Base-by-base conservation (phyloP, 768 basidiomycete species). In the Leccinum rimulosum region DNA sequence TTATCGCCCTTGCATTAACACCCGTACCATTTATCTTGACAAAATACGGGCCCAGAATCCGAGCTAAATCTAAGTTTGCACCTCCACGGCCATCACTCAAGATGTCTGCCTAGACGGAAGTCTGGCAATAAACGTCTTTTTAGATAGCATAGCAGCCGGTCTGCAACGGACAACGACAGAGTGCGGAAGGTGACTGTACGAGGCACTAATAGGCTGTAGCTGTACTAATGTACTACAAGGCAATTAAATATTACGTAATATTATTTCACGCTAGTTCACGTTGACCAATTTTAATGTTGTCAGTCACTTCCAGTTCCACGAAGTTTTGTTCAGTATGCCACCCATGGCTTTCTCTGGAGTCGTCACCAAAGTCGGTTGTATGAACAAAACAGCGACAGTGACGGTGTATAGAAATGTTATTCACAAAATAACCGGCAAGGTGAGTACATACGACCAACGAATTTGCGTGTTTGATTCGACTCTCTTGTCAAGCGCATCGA, bases 321-420 rank as follows among this genome's bases (percentile, higher is more conserved):
- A 19, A 49, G 17, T 38, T 11, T 27, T 28, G 15, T 45, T 45
- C 67, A 71, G 62, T 8, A 92, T 92, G 90, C 87, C 89, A 36
- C 90, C 91, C 28, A 86, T 92, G 84, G 75, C 85, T 15, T 82
- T 93, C 63, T 79, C 79, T 25, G 91, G 91, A 17, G 66, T 85
- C 40, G 92, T 93, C 19, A 88, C 89, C 33, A 93, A 90, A 72
- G 87, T 83, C 22, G 91, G 92, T 9, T 83, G 79, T 64, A 93
- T 93, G 91, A 79, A 85, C 56, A 93, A 92, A 70, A 93, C 91
- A 0, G 91, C 82, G 14, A 93, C 92, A 0, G 91, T 93, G 51
- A 86, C 88, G 1, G 90, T 93, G 8, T 85, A 87, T 25, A 82
- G 91, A 57, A 84, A 80, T 77, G 79, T 88, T 40, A 73, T 83